Evolutionary conservation across 2,329 filamentous ascomycete genomes (phyloP), one percentile per base, ranked within the genome.

Genomic region (Ceratocystis cacaofunesta): DNA sequence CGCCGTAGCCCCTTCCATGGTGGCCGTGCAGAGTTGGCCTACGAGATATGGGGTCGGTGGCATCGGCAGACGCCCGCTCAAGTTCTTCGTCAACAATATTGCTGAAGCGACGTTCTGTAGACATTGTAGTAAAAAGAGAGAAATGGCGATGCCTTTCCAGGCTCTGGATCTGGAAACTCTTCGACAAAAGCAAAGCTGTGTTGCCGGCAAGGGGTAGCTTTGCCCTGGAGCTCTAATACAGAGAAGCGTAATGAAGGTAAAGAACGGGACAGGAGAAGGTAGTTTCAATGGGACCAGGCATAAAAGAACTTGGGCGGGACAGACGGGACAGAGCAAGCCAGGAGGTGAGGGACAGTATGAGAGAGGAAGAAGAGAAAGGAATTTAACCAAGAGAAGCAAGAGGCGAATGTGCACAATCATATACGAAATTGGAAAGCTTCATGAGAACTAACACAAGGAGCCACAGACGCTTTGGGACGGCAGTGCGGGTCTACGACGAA

Each of bases 1-100:
- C 79, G 72, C 10, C 15, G 71, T 78, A 82, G 43, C 75, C 71
- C 65, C 78, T 77, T 41, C 36, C 36, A 41, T 41, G 36, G 61
- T 68, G 73, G 17, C 72, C 72, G 67, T 22, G 48, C 77, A 74
- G 66, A 68, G 52, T 43, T 7, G 67, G 65, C 4, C 55, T 58
- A 68, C 67, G 63, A 63, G 65, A 70, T 62, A 69, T 69, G 63
- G 69, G 62, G 46, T 70, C 60, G 50, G 75, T 63, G 72, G 73
- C 50, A 73, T 68, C 63, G 19, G 44, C 25, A 7, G 46, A 58
- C 5, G 64, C 68, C 41, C 22, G 44, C 5, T 52, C 50, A 12
- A 68, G 44, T 43, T 64, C 58, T 19, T 65, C 55, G 67, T 76
- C 76, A 72, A 62, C 63, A 5, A 60, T 46, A 15, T 67, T 67